Percentiles rank a stretch among this genome's conserved stretches.
phyloP scores from a whole-genome alignment of 2,329 filamentous ascomycete genomes.

The Claviceps capensis region DNA sequence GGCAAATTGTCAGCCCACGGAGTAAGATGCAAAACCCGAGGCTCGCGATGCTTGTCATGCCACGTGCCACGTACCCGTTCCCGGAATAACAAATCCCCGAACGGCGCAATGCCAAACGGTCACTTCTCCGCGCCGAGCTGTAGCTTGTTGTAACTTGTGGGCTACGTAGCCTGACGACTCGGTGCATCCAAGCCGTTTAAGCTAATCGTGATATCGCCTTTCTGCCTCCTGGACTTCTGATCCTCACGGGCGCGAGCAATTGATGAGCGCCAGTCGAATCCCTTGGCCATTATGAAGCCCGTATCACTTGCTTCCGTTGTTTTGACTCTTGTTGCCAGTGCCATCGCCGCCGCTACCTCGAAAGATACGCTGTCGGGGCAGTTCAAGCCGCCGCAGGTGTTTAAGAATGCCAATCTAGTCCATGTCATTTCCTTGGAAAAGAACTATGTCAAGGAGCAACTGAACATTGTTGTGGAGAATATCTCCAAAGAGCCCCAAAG shows the following conservation, averaged over 20 bases:
- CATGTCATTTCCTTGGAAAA: slow-evolving; percentile 88
- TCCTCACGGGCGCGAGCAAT: slow-evolving; percentile 14
- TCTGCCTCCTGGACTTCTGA: slow-evolving; percentile 6
- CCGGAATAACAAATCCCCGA: slow-evolving; percentile 7
- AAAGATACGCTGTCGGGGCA: slow-evolving; percentile 45
- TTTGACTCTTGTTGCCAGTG: slow-evolving; percentile 40
- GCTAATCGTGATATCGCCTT: not conserved
- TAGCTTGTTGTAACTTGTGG: not conserved
- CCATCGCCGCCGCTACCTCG: slow-evolving; percentile 36
- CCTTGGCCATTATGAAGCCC: slow-evolving; percentile 25
- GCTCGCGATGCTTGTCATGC: not conserved
- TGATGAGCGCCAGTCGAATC: slow-evolving; percentile 18
- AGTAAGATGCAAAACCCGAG: too few species aligned
- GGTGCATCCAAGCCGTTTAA: not conserved
- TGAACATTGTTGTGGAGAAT: slow-evolving; percentile 94
- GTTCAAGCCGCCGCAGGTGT: slow-evolving; percentile 80
- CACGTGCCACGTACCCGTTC: too few species aligned
- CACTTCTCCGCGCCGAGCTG: not conserved
- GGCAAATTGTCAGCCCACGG: not conserved
- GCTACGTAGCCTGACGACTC: slow-evolving; percentile 6
- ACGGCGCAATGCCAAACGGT: slow-evolving; percentile 3
- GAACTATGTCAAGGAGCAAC: slow-evolving; percentile 73
- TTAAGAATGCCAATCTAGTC: slow-evolving; percentile 86
- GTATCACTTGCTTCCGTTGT: slow-evolving; percentile 41
- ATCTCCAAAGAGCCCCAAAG: slow-evolving; percentile 62